These are phyloP conservation scores for Priceomyces fermenticarens DNA, from an alignment of 805 yeast genomes.

Conservation along the genomic window DNA sequence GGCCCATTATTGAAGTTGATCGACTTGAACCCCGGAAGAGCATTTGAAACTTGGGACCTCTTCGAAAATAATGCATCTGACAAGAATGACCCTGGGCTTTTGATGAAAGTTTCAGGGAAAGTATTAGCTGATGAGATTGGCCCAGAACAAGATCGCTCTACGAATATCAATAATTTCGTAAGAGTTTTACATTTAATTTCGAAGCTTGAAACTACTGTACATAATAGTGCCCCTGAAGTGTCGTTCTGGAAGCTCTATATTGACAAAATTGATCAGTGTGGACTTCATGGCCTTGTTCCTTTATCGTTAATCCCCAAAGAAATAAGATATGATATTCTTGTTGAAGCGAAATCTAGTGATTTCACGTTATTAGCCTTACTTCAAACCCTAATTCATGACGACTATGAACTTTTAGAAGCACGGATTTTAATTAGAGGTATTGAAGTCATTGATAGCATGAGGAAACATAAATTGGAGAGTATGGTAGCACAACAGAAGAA, in stretches of 20 bases:
- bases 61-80: constrained; percentile 24
- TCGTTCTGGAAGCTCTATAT: constrained; percentile 4
- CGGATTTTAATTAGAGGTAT: constrained; percentile 8
- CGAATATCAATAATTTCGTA: constrained; percentile 8
- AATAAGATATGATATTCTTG: neutral
- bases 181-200: constrained; percentile 7
- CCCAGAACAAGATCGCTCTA: constrained; percentile 27
- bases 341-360: neutral
- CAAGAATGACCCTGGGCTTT: constrained; percentile 18
- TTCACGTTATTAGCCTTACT: constrained; percentile 12
- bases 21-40: constrained; percentile 52
- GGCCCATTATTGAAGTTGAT: constrained; percentile 25
- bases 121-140: constrained; percentile 35
- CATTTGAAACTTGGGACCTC: constrained; percentile 47
- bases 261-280: constrained; percentile 6
- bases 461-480: neutral
- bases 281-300: constrained; percentile 2
- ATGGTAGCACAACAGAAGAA: constrained; percentile 1
- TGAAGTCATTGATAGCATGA: neutral
- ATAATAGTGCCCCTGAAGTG: neutral
- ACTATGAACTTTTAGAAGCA: constrained; percentile 11
- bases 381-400: constrained; percentile 8
- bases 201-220: neutral
- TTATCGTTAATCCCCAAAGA: neutral
- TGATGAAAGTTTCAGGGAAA: constrained; percentile 29